Base-by-base conservation (phyloP, 306 rosid genomes). In the Fragaria vesca region DNA sequence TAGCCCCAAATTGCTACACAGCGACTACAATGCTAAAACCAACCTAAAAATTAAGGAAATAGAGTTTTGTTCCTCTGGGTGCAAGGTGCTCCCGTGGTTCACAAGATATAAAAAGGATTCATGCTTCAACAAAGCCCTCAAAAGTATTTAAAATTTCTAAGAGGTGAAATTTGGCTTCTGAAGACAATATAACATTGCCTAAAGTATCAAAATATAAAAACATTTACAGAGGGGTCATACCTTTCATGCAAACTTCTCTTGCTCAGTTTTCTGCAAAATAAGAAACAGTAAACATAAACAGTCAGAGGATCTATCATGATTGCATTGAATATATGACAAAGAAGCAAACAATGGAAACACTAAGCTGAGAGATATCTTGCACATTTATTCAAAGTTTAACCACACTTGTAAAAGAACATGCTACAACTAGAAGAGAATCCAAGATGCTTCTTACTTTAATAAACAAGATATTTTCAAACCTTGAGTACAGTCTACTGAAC, bases 191-290 rank as follows among this genome's bases (percentile, higher is more conserved):
- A 43, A 60, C 8, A 60, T 65, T 48, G 38, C 38, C 15, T 2
- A 62, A n/a, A 65, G 4, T 34, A 15, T 34, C 11, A 60, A 61
- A 47, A 32, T 16, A 62, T 28, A 71, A 3, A 4, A 79, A 16
- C 1, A 13, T 24, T 28, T 20, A 45, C 4, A 76, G 18, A 16
- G 28, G 26, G n/a, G 24, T 15, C 79, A 55, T 88, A 91, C 98
- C 92, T 91, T 82, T 75, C 90, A 92, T 26, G 97, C 97, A 84
- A 93, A 93, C 83, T 91, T 93, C 89, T 93, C 94, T 75, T 81
- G 91, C 88, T 94, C 98, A 17, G 38, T 66, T 91, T 86, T 90
- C 97, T 91, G 88, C 86, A 87, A 77, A 47, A 83, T 54, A 15
- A 76, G 57, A 90, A 81, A 50, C 0, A 16, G n/a, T 0, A 32